Base-by-base conservation (phyloP, 106 monocot genomes). In the Dendrobium officinale region DNA sequence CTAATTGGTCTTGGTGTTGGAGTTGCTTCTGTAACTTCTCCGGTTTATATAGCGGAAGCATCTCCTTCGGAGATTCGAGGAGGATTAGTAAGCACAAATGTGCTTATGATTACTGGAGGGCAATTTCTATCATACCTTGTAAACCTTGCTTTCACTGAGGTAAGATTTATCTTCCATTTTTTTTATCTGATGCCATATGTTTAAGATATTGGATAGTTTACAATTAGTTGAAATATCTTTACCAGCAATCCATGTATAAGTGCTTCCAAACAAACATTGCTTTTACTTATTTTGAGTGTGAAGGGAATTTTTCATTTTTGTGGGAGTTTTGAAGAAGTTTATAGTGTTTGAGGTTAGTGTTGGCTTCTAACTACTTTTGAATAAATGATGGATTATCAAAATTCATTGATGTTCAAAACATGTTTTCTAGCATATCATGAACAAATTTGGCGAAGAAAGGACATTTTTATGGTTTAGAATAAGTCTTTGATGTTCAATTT, bases 121-220 rank as follows among this genome's bases (percentile, higher is more conserved):
- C 98, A 98, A 81, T 95, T 98, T 77, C 82, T 98, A 27, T 91
- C 98, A 4, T 98, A 98, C 70, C 91, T 98, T 80, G 88, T 98
- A 33, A 98, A 98, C 86, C 98, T 98, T 80, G 95, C 85, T 58
- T 98, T 98, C 72, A 98, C 98, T 6, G 86, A 98, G 98, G 98
- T 98, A 75, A 86, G 85, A 58, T 82, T 75, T 64, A 47, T 55
- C 79, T 56, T 49, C 15, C n/a, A 17, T 75, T 43, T 20, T 37
- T 37, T 44, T 16, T 41, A 16, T 72, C 51, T 72, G 72, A 72
- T 33, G 2, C 18, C 72, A 29, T 4, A 72, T 27, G 26, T 29
- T 31, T 67, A 58, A 45, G 4, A 45, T 56, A 56, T 56, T 67
- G 29, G 22, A 67, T 67, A 8, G n/a, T 29, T 67, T 67, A 67